Evolutionary conservation across 108 stramenopile species (phyloP), one percentile per base, ranked within the genome.

Genomic region (Pseudonitzschia delicatissima): DNA sequence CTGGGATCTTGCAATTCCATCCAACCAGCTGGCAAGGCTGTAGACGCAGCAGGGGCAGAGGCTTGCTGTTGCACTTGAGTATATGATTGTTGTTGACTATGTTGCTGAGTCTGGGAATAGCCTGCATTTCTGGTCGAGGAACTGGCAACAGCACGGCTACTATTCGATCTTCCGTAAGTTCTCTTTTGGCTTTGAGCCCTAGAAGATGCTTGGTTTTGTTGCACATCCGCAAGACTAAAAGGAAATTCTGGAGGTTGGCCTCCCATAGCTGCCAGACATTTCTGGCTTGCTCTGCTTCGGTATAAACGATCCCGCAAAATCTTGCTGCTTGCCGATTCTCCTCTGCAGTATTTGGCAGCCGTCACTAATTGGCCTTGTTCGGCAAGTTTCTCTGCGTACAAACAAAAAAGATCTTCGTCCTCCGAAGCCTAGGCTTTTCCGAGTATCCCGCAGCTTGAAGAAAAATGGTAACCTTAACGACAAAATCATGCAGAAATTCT

Each of bases 391-490:
- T 79, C 77, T 13, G 96, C 92, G 71, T 98, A 99, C 35, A 84
- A 68, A 9, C 86, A 74, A 71, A 96, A 97, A 27, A 92, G 70
- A 31, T 78, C 68, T 2, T 82, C 82, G 26, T 86, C 86, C 27
- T 87, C 90, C 8, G 86, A 67, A 29, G 83, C 67, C n/a, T n/a
- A n/a, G 88, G 58, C 21, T 42, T 49, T 6, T 68, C 47, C 27
- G 76, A 69, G 5, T 82, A 76, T 26, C 83, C 87, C 15, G 80
- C 47, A 15, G 92, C 91, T 60, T 87, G 77, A 18, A 77, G 77
- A 61, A 93, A 96, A 27, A 97, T 79, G 53, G 92, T 75, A 21
- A 95, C 90, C 73, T 96, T 96, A 59, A 95, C 85, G 36, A 94
- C 90, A 61, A 96, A 96, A 26, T 96, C 83, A 35, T 97, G 95